A percentile compares a stretch with the other conserved stretches of the same genome.
Evolutionary conservation across 2,329 filamentous ascomycete species (phyloP).

Genomic region (Laburnicola sp.): DNA sequence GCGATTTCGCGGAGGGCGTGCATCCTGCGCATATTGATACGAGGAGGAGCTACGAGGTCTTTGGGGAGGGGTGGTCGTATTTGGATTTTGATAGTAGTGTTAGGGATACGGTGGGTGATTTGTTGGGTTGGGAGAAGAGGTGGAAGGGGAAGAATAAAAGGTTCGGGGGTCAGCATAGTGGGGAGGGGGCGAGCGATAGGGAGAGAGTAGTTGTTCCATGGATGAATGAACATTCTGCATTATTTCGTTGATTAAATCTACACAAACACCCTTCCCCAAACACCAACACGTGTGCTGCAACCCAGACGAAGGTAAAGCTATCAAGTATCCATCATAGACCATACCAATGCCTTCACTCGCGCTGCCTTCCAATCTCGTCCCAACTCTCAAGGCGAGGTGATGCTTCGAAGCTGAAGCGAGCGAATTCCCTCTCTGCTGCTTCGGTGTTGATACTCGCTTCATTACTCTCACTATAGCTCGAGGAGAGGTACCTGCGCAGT

Average conservation of each 20-base stretch:
- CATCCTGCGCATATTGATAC: conserved; percentile 12
- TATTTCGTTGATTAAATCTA: too few species aligned
- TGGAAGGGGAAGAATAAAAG: too few species aligned
- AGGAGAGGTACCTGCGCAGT: conserved; percentile 1
- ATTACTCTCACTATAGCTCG: conserved; percentile 10
- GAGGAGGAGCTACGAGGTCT: conserved; percentile 9
- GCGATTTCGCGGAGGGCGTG: conserved; percentile 2
- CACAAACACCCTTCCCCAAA: too few species aligned
- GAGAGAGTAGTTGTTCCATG: too few species aligned
- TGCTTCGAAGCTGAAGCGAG: conserved; percentile 26
- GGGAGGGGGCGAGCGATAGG: too few species aligned
- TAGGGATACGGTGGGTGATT: conserved; percentile 14
- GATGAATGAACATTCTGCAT: too few species aligned
- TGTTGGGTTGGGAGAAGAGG: conserved; percentile 12
- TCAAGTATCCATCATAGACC: background rate
- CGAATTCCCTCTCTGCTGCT: conserved; percentile 23
- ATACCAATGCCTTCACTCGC: background rate
- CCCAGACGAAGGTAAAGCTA: too few species aligned
- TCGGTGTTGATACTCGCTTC: conserved; percentile 17
- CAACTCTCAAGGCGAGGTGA: conserved; percentile 16
- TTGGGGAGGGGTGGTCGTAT: conserved; percentile 11
- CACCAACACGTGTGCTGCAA: too few species aligned
- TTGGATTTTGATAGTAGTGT: conserved; percentile 10
- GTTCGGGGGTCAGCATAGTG: too few species aligned
- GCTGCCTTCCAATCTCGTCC: background rate